Evolutionary conservation across 2,329 filamentous ascomycete species (phyloP).

Genomic region (Hawksworthiomyces lignivorus): DNA sequence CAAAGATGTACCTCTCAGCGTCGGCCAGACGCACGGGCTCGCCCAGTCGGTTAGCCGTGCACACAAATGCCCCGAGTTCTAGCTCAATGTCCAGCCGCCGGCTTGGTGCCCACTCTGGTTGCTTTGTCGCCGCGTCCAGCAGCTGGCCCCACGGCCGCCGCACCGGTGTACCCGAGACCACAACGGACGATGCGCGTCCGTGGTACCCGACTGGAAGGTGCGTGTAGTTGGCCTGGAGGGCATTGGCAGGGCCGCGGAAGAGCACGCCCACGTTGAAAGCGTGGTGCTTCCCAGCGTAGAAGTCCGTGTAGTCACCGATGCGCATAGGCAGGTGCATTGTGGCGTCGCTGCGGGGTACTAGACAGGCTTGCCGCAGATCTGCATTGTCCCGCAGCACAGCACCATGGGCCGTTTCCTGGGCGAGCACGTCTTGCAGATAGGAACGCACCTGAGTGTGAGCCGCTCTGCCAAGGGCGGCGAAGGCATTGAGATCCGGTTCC

Average conservation of each 20-base stretch:
- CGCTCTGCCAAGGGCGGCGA: slow-evolving; percentile 62
- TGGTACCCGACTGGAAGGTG: slow-evolving; percentile 77
- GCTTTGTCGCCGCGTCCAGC: too few relatives aligned
- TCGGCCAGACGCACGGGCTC: slow-evolving; percentile 53
- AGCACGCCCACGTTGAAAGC: slow-evolving; percentile 60
- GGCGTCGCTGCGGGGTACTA: slow-evolving; percentile 53
- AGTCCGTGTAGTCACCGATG: slow-evolving; percentile 80
- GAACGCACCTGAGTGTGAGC: slow-evolving; percentile 61
- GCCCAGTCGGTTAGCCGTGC: slow-evolving; percentile 56
- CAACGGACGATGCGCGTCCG: slow-evolving; percentile 68
- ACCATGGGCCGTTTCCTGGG: slow-evolving; percentile 48
- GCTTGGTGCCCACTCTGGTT: slow-evolving; percentile 37
- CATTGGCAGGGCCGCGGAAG: slow-evolving; percentile 47
- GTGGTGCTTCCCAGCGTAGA: slow-evolving; percentile 75
- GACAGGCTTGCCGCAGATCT: slow-evolving; percentile 44
- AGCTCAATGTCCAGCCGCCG: slow-evolving; percentile 70
- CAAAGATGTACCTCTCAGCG: slow-evolving; percentile 67
- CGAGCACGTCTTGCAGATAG: slow-evolving; percentile 60
- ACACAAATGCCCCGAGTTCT: slow-evolving; percentile 70
- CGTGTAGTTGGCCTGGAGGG: slow-evolving; percentile 72
- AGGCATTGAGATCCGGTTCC: slow-evolving; percentile 35
- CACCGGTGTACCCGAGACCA: slow-evolving; percentile 65
- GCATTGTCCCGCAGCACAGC: slow-evolving; percentile 56
- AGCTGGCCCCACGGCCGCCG: slow-evolving; percentile 69
- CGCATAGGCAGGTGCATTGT: slow-evolving; percentile 65